Conservation (phyloP, 139 green algal species). For the Chlorella sp. region DNA sequence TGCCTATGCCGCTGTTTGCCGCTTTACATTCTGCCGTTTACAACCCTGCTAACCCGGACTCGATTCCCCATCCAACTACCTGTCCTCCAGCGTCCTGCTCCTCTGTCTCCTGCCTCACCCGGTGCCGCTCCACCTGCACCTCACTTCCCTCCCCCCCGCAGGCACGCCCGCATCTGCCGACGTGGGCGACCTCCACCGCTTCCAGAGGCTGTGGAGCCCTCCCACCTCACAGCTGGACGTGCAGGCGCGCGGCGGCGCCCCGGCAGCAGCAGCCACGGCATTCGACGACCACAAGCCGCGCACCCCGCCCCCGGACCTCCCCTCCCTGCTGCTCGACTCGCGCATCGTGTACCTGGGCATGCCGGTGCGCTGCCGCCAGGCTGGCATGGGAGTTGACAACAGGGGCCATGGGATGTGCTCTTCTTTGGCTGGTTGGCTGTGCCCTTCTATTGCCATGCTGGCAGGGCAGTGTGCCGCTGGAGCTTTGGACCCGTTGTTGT, state of each 20-base stretch:
- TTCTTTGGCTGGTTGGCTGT: too few relatives aligned
- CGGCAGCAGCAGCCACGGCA: slow-evolving; percentile 42
- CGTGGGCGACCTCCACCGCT: slow-evolving; percentile 43
- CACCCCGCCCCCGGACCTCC: slow-evolving; percentile 94
- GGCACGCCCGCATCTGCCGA: slow-evolving; percentile 9
- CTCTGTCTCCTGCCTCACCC: not conserved
- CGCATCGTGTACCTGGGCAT: slow-evolving; percentile 99
- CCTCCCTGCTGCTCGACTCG: slow-evolving; percentile 95
- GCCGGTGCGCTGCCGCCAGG: slow-evolving; percentile 71
- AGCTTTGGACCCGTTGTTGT: too few relatives aligned
- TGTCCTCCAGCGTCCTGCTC: not conserved
- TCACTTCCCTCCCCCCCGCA: not conserved
- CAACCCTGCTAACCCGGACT: not conserved
- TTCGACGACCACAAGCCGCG: slow-evolving; percentile 58
- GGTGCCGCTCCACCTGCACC: not conserved
- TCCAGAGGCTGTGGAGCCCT: slow-evolving; percentile 46
- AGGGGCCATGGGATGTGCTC: too few relatives aligned
- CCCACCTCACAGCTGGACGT: slow-evolving; percentile 19
- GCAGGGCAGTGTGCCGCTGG: too few relatives aligned
- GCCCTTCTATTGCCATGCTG: too few relatives aligned
- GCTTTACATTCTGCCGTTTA: not conserved
- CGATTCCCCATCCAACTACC: not conserved
- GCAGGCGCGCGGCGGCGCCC: slow-evolving; percentile 31
- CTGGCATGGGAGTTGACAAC: too few relatives aligned
- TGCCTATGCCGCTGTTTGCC: not conserved